Conservation (phyloP, 2,329 filamentous ascomycete species). For the Bretziella fagacearum region DNA sequence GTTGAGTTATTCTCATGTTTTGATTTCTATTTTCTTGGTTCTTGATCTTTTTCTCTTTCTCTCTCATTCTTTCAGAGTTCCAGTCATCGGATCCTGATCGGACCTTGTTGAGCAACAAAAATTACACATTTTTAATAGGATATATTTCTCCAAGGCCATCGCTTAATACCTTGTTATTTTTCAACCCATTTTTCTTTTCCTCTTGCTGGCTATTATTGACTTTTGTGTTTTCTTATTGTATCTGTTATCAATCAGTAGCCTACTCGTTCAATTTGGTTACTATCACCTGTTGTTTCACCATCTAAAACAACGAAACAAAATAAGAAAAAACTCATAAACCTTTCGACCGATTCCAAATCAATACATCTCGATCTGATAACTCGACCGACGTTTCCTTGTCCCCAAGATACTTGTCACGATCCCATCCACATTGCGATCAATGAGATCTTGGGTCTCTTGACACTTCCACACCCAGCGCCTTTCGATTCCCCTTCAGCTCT, state of each 20-base stretch:
- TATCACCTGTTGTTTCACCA: not conserved
- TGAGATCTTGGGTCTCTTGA: constrained; percentile 11
- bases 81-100: constrained; percentile 9
- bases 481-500: constrained; percentile 13
- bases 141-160: not conserved
- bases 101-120: constrained; percentile 1
- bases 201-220: not conserved
- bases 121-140: not conserved
- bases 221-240: not conserved
- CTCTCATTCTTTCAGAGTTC: not conserved
- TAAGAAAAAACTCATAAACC: not conserved
- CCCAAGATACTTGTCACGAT: constrained; percentile 1
- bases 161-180: not conserved
- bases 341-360: no score
- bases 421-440: constrained; percentile 9
- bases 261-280: no score
- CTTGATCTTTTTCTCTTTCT: not conserved
- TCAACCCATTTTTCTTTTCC: not conserved
- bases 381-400: not conserved
- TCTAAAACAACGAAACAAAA: not conserved
- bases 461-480: constrained; percentile 11
- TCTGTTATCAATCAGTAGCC: constrained; percentile 10
- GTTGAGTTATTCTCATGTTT: not conserved
- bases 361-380: not conserved
- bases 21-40: not conserved